Evolutionary conservation across 306 rosid genomes (phyloP).

Genomic region (Datisca glomerata): DNA sequence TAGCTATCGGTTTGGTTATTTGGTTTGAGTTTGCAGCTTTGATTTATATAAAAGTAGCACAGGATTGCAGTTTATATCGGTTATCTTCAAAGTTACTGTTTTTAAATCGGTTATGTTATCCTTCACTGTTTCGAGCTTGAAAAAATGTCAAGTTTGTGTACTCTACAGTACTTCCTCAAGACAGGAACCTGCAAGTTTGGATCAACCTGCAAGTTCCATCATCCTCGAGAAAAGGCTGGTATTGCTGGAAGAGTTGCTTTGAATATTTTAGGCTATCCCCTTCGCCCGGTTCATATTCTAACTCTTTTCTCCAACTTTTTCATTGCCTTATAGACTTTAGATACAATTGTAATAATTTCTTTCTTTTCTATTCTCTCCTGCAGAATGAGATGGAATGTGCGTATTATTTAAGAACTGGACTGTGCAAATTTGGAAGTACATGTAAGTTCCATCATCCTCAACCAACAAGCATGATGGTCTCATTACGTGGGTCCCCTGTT

Average conservation of each 20-base stretch:
- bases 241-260: slow-evolving; percentile 87
- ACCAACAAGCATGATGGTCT: slow-evolving; percentile 83
- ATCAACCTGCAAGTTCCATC: slow-evolving; percentile 96
- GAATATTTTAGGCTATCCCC: slow-evolving; percentile 87
- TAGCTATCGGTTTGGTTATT: too few species aligned
- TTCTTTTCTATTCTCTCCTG: slow-evolving; percentile 17
- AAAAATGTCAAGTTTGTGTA: not conserved
- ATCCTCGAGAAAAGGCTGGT: slow-evolving; percentile 95
- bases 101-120: too few species aligned
- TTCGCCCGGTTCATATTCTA: slow-evolving; percentile 66
- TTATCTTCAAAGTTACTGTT: too few species aligned
- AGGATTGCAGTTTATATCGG: too few species aligned
- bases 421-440: slow-evolving; percentile 82
- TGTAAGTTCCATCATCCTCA: slow-evolving; percentile 98
- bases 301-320: slow-evolving; percentile 3
- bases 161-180: slow-evolving; percentile 78
- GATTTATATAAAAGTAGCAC: too few species aligned
- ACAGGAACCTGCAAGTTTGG: slow-evolving; percentile 99
- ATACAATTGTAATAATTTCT: not conserved
- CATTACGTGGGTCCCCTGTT: slow-evolving; percentile 72
- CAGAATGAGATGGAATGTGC: slow-evolving; percentile 82
- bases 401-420: slow-evolving; percentile 92
- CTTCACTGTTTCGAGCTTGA: not conserved
- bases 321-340: too few species aligned
- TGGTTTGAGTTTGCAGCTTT: too few species aligned